phyloP scores from a whole-genome alignment of 495 filamentous ascomycete genomes.

The Melanomma pulvis-pyrius region DNA sequence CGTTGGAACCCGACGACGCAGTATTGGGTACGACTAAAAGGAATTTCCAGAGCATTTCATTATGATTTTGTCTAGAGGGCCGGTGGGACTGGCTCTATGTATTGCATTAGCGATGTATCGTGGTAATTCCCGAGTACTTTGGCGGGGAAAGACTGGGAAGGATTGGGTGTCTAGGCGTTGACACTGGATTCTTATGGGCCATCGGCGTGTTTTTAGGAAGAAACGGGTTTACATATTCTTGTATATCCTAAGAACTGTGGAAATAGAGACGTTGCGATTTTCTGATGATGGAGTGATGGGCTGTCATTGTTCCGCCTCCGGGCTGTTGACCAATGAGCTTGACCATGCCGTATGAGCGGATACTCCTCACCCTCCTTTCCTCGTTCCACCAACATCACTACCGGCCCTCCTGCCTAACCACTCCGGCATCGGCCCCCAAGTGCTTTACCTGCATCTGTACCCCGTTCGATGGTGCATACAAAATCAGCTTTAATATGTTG shows the following conservation, averaged over 20 bases:
- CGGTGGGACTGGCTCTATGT: not conserved
- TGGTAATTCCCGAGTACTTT: not conserved
- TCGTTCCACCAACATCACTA: too few species aligned
- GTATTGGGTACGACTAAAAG: slow-evolving; percentile 13
- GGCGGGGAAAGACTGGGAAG: not conserved
- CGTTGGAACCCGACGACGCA: slow-evolving; percentile 7
- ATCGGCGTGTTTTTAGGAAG: not conserved
- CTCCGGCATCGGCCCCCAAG: not conserved
- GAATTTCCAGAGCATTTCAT: not conserved
- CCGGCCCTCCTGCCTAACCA: not conserved
- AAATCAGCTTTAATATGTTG: not conserved
- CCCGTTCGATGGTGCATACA: not conserved
- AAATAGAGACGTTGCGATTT: too few species aligned
- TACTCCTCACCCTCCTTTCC: not conserved
- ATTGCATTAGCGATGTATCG: slow-evolving; percentile 1
- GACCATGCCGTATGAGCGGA: not conserved
- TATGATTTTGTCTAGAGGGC: not conserved
- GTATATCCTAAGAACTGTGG: not conserved
- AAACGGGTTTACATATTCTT: not conserved
- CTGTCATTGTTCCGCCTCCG: too few species aligned
- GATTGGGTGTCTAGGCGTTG: not conserved
- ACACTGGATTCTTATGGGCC: not conserved
- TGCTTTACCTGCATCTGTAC: not conserved
- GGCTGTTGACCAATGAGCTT: not conserved
- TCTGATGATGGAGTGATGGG: too few species aligned